phyloP scores from a whole-genome alignment of 257 asterid genomes.

The Haberlea rhodopensis region DNA sequence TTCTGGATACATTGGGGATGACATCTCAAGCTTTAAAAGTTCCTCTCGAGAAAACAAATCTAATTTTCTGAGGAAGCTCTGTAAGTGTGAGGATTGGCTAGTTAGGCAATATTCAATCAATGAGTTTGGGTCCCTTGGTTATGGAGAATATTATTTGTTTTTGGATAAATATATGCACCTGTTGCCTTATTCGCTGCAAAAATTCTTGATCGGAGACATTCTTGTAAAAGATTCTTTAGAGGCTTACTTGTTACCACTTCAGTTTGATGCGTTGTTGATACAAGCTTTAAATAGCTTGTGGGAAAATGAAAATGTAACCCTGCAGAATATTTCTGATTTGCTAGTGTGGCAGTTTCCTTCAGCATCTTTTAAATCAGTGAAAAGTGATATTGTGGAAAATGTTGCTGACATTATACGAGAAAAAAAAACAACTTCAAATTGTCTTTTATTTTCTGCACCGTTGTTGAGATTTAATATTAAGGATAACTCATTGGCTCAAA shows the following conservation, averaged over 20 bases:
- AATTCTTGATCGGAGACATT: constrained; percentile 40
- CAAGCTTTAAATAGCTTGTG: constrained; percentile 60
- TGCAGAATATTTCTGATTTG: constrained; percentile 50
- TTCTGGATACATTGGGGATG: constrained; percentile 57
- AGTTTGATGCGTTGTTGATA: constrained; percentile 62
- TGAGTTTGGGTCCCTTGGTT: constrained; percentile 72
- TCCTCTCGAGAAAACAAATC: constrained; percentile 39
- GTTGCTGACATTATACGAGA: constrained; percentile 32
- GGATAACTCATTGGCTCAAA: constrained; percentile 35
- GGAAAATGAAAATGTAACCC: constrained; percentile 43
- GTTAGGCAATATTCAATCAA: constrained; percentile 41
- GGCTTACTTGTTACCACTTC: constrained; percentile 67
- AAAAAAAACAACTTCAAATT: constrained; percentile 38
- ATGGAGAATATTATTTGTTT: constrained; percentile 69
- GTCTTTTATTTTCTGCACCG: constrained; percentile 72
- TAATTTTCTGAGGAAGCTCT: constrained; percentile 56
- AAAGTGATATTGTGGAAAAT: constrained; percentile 36
- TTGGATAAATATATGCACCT: constrained; percentile 58
- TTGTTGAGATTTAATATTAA: constrained; percentile 36
- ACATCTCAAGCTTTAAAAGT: constrained; percentile 26
- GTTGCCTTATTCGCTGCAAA: constrained; percentile 51
- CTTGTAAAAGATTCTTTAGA: constrained; percentile 46
- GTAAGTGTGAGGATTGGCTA: constrained; percentile 71
- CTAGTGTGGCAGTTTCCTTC: constrained; percentile 77
- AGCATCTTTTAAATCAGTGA: constrained; percentile 55